Conservation (phyloP, 345 rosid genomes). For the Citrus maxima region DNA sequence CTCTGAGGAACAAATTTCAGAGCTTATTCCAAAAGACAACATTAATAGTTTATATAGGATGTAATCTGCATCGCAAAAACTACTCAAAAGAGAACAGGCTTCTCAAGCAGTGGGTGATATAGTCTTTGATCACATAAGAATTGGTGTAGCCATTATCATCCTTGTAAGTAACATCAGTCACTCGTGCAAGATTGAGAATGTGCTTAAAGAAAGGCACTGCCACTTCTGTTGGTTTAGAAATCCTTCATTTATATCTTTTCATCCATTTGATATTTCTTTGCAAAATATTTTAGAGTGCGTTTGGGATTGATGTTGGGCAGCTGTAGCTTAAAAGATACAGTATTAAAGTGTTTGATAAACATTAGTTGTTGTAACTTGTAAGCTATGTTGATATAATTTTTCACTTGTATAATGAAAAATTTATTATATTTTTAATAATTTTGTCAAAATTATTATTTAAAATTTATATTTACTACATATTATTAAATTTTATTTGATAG, state of each 20-base stretch:
- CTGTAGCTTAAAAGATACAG: too few relatives aligned
- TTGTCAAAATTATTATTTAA: too few relatives aligned
- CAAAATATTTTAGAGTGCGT: not conserved
- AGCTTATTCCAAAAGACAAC: not conserved
- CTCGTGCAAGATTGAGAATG: slow-evolving; percentile 19
- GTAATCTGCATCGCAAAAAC: too few relatives aligned
- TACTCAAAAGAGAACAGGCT: slow-evolving; percentile 4
- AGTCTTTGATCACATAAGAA: slow-evolving; percentile 6
- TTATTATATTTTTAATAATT: too few relatives aligned
- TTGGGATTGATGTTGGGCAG: too few relatives aligned
- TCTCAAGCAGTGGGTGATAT: slow-evolving; percentile 10
- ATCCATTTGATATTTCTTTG: not conserved
- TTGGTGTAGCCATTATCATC: slow-evolving; percentile 18
- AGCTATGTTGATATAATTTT: too few relatives aligned
- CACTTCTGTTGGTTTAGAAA: slow-evolving; percentile 5
- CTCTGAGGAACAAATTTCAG: too few relatives aligned
- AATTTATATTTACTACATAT: too few relatives aligned
- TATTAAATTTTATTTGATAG: too few relatives aligned
- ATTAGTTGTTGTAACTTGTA: fast-evolving
- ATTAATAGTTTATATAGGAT: not conserved
- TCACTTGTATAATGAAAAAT: too few relatives aligned
- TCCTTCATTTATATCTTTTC: slow-evolving; percentile 27
- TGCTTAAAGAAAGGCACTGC: slow-evolving; percentile 4
- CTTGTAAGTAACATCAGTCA: slow-evolving; percentile 20
- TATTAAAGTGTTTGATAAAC: too few relatives aligned